Percentiles rank a stretch among this genome's conserved stretches.
Conservation (phyloP, 2,329 filamentous ascomycete genomes). For the Nigrospora oryzae region DNA sequence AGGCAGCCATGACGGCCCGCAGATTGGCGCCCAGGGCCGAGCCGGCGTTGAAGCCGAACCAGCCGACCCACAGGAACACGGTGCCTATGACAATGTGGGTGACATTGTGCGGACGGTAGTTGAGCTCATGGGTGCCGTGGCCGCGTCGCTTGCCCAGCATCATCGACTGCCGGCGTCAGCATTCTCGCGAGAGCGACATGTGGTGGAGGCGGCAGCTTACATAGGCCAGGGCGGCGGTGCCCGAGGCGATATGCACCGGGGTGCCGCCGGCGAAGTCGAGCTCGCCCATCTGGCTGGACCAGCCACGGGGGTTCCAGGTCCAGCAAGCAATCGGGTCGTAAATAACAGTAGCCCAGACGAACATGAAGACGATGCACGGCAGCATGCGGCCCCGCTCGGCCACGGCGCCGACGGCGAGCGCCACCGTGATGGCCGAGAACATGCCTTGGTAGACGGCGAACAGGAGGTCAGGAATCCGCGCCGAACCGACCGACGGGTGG, state of each 20-base stretch:
- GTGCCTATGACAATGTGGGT: constrained; percentile 89
- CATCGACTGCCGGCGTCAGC: constrained; percentile 43
- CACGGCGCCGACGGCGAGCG: constrained; percentile 75
- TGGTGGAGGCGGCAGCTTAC: background rate
- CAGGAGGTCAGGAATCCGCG: constrained; percentile 69
- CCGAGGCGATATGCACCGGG: constrained; percentile 81
- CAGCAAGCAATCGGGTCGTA: constrained; percentile 93
- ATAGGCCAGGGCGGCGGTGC: constrained; percentile 72
- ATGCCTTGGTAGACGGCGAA: constrained; percentile 85
- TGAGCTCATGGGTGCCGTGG: constrained; percentile 79
- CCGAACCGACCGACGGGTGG: constrained; percentile 64
- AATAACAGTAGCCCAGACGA: constrained; percentile 81
- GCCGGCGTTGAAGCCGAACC: constrained; percentile 92
- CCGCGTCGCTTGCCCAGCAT: constrained; percentile 82
- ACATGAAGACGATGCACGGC: constrained; percentile 85
- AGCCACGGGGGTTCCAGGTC: constrained; percentile 83
- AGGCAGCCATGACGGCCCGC: constrained; percentile 76
- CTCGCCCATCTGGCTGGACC: constrained; percentile 71
- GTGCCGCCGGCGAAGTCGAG: constrained; percentile 87
- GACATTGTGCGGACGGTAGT: constrained; percentile 88
- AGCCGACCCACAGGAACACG: constrained; percentile 90
- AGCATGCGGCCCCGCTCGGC: constrained; percentile 84
- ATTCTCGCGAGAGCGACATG: background rate
- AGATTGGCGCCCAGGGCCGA: constrained; percentile 75
- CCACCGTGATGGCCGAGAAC: constrained; percentile 81